Base-by-base conservation (phyloP, 352 stramenopile species). In the Poterioochromonas sp. region DNA sequence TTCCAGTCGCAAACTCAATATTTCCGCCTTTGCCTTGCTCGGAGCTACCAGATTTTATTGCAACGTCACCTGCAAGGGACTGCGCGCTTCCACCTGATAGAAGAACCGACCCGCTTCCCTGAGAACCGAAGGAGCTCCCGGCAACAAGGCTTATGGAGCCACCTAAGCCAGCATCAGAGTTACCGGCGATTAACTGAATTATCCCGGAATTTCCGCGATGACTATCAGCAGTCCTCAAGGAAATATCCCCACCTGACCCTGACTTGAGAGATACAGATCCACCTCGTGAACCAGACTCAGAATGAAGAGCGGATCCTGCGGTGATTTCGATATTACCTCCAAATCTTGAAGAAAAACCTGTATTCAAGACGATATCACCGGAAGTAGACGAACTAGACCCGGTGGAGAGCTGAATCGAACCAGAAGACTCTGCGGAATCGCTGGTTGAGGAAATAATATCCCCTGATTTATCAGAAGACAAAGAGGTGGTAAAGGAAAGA, bases 381-480 rank as follows among this genome's bases (percentile, higher is more conserved):
- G 35, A 54, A 35, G 35, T 58, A 47, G 92, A 80, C 34, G 77
- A 74, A 68, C 94, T 83, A n/a, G 81, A 84, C 0, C 90, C 90
- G 77, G 87, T 93, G 20, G 85, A 84, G 29, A 91, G 91, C 77
- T 82, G 78, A 65, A 80, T 84, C 91, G 88, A 43, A 84, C 85
- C 41, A 80, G 77, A 29, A 84, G 91, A 18, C 90, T 89, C 51
- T 85, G 80, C 62, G 85, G 82, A 58, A 88, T 87, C 3, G 79
- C 53, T 20, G 91, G 43, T 29, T 79, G 40, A 3, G 91, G 41
- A n/a, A 80, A 83, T 20, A n/a, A n/a, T n/a, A n/a, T n/a, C n/a
- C n/a, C n/a, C n/a, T n/a, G n/a, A n/a, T n/a, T n/a, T n/a, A n/a
- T n/a, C n/a, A n/a, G n/a, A n/a, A n/a, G n/a, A n/a, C n/a, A n/a